Evolutionary conservation across 1,284 basidiomycete species (phyloP).

Genomic region (Pyrrhoderma noxium): DNA sequence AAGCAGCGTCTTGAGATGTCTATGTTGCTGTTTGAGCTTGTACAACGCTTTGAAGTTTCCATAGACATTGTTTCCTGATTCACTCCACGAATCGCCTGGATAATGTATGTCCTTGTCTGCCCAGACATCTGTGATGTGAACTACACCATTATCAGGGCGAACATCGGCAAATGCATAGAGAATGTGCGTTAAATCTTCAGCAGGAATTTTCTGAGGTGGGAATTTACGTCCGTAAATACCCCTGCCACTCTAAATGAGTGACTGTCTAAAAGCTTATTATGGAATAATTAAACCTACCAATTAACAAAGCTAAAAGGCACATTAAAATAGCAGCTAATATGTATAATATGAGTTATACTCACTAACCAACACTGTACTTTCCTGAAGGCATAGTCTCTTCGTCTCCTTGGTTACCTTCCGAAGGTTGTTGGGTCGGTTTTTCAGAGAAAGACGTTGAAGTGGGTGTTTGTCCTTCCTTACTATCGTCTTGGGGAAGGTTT

Average conservation of each 20-base stretch:
- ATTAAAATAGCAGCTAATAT: conserved; percentile 13
- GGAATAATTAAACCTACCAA: conserved; percentile 40
- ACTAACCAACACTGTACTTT: conserved; percentile 78
- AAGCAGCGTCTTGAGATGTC: conserved; percentile 79
- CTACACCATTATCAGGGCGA: conserved; percentile 74
- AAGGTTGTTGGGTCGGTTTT: conserved; percentile 7
- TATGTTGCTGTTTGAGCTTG: conserved; percentile 78
- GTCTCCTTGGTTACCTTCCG: conserved; percentile 16
- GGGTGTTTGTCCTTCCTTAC: neutral
- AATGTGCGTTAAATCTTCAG: conserved; percentile 78
- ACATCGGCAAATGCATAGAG: conserved; percentile 90
- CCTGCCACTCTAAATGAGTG: conserved; percentile 40
- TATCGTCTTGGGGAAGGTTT: conserved; percentile 4
- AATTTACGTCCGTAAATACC: conserved; percentile 94
- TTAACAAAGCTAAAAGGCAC: conserved; percentile 57
- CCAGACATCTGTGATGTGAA: conserved; percentile 86
- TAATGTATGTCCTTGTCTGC: conserved; percentile 87
- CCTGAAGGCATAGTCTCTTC: conserved; percentile 31
- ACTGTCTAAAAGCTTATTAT: neutral
- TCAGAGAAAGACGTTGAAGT: neutral
- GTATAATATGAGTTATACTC: conserved; percentile 28
- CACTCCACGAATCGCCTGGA: conserved; percentile 85
- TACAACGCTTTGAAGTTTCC: conserved; percentile 94
- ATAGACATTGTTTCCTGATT: conserved; percentile 77
- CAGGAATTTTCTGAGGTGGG: conserved; percentile 75